phyloP scores from a whole-genome alignment of 805 yeast genomes.

The Isabelozyma pseudorhagii region DNA sequence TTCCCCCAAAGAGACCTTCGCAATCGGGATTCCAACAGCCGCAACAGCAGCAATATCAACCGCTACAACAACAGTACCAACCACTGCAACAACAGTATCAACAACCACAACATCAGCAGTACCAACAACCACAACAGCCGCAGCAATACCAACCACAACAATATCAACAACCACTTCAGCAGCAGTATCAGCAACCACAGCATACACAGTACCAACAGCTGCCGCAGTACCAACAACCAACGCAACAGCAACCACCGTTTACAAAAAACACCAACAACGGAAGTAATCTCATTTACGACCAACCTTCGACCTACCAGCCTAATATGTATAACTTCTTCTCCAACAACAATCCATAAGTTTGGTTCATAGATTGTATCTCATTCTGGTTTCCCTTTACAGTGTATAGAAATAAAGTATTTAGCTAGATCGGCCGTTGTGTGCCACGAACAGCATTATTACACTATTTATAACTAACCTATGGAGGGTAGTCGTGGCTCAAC shows the following conservation, averaged over 20 bases:
- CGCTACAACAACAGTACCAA: not conserved
- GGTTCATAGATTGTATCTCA: too few species aligned
- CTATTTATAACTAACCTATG: too few species aligned
- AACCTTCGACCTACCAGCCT: slow-evolving; percentile 47
- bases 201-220: slow-evolving; percentile 3
- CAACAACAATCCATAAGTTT: slow-evolving; percentile 8
- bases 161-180: not conserved
- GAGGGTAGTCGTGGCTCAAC: too few species aligned
- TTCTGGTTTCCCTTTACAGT: not conserved
- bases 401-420: not conserved
- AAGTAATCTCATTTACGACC: slow-evolving; percentile 19
- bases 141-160: not conserved
- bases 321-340: slow-evolving; percentile 43
- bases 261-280: not conserved
- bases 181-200: not conserved
- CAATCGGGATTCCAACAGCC: not conserved
- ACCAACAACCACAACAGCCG: slow-evolving; percentile 2
- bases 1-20: not conserved
- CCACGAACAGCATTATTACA: too few species aligned
- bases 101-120: slow-evolving; percentile 2
- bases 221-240: slow-evolving; percentile 1
- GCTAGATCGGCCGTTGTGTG: too few species aligned
- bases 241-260: not conserved
- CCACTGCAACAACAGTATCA: not conserved
- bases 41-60: not conserved